phyloP scores from a whole-genome alignment of 2,329 filamentous ascomycete genomes.

The Colletotrichum cereale region DNA sequence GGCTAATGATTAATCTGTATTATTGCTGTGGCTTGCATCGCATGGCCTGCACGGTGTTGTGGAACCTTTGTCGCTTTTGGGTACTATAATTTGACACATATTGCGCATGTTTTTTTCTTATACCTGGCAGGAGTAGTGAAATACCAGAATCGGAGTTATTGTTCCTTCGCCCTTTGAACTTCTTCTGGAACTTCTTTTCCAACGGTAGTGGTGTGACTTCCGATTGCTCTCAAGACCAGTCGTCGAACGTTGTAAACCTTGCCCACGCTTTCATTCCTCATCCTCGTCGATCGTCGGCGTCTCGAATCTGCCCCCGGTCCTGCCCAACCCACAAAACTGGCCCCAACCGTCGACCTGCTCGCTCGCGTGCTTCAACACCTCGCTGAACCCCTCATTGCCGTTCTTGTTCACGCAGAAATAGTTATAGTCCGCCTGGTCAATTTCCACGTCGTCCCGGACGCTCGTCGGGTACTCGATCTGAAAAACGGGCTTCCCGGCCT shows the following conservation, averaged over 20 bases:
- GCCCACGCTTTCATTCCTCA: not conserved
- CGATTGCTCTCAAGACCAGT: no score
- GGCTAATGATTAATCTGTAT: not conserved
- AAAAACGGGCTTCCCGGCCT: conserved; percentile 49
- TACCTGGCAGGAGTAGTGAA: not conserved
- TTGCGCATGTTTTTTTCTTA: not conserved
- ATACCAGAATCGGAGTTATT: not conserved
- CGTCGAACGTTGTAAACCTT: not conserved
- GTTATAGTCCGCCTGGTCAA: conserved; percentile 44
- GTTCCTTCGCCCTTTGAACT: no score
- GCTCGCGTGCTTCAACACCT: conserved; percentile 50
- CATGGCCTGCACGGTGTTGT: conserved; percentile 14
- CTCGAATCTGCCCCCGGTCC: conserved; percentile 41
- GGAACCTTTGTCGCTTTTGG: not conserved
- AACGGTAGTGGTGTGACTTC: no score
- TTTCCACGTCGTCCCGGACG: conserved; percentile 41
- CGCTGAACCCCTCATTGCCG: conserved; percentile 49
- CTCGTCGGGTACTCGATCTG: conserved; percentile 52
- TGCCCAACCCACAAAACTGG: conserved; percentile 46
- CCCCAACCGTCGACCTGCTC: conserved; percentile 50
- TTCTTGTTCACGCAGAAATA: conserved; percentile 45
- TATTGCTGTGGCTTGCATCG: not conserved
- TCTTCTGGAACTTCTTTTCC: no score
- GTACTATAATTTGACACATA: not conserved
- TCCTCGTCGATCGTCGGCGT: conserved; percentile 43